phyloP scores from a whole-genome alignment of 208 protist species.

The Crithidia thermophila region DNA sequence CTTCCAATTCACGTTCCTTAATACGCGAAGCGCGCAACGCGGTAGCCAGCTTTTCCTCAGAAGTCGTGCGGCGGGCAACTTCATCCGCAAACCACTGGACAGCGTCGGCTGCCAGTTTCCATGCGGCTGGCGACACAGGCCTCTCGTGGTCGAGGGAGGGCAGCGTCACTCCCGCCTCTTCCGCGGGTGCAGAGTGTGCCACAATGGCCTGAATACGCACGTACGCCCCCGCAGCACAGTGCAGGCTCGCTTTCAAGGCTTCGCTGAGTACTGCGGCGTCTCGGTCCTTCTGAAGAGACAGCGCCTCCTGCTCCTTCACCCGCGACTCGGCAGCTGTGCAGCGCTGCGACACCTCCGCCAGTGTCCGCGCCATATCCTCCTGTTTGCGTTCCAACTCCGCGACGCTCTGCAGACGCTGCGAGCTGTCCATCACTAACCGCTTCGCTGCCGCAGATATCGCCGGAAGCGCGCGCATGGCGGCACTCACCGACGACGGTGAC shows the following conservation, averaged over 20 bases:
- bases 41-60: background rate
- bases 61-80: background rate
- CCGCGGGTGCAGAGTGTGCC: background rate
- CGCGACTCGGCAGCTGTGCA: background rate
- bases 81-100: constrained; percentile 6
- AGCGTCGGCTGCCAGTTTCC: background rate
- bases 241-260: background rate
- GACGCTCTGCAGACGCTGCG: background rate
- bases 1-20: background rate
- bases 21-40: background rate
- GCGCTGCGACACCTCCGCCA: constrained; percentile 3
- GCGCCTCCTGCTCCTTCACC: background rate
- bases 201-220: background rate
- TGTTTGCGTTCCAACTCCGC: background rate
- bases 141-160: background rate
- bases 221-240: background rate
- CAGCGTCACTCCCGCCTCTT: background rate
- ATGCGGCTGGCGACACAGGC: background rate
- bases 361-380: background rate
- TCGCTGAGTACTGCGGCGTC: background rate
- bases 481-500: too few relatives aligned
- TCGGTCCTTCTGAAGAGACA: background rate
- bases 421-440: too few relatives aligned
- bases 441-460: too few relatives aligned
- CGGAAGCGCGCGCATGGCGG: too few relatives aligned